Evolutionary conservation across 148 eudicot species (phyloP).

Genomic region (Arbutus unedo): DNA sequence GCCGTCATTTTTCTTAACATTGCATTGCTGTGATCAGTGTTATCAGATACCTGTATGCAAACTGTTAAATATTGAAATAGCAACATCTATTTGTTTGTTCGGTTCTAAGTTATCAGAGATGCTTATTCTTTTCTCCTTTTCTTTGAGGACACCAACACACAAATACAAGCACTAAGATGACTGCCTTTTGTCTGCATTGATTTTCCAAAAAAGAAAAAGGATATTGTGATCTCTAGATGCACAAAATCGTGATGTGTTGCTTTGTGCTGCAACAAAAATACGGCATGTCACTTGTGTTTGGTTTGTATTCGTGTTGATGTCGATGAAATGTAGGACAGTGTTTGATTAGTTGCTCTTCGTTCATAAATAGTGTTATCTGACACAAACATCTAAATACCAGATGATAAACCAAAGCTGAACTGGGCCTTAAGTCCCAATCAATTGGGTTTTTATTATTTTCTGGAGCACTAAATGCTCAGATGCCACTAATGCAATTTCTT

Average conservation of each 20-base stretch:
- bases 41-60: not conserved
- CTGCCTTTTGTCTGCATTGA: not conserved
- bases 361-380: not conserved
- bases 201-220: not conserved
- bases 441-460: too few species aligned
- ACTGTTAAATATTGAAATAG: not conserved
- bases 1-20: not conserved
- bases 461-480: not conserved
- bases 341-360: not conserved
- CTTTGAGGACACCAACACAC: not conserved
- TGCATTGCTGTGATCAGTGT: not conserved
- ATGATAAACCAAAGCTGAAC: not conserved
- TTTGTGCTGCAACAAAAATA: not conserved
- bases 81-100: not conserved
- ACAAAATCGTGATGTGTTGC: not conserved
- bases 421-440: too few species aligned
- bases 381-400: not conserved
- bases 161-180: not conserved
- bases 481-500: not conserved
- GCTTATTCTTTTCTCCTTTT: not conserved
- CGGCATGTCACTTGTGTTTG: not conserved
- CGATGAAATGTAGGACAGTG: not conserved
- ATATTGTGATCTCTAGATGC: not conserved
- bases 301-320: not conserved
- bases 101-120: not conserved